A percentile compares a stretch with the other conserved stretches of the same genome.
These are phyloP conservation scores for Oenanthe sinensis DNA, from an alignment of 129 eudicot species.

Conservation along the genomic window DNA sequence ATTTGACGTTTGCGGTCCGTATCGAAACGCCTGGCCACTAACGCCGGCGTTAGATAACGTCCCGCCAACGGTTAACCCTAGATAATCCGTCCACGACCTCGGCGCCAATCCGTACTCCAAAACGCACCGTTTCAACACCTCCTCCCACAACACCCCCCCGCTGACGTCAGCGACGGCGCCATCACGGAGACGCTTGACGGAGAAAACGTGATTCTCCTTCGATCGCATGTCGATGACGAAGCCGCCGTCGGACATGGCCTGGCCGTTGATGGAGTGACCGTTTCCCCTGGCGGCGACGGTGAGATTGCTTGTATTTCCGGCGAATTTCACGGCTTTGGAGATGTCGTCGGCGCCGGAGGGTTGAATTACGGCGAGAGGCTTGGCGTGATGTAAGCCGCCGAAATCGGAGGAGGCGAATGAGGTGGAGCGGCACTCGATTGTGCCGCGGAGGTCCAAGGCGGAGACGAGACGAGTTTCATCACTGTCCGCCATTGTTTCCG, in stretches of 20 bases:
- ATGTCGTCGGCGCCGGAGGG: constrained; percentile 52
- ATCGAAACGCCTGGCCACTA: constrained; percentile 82
- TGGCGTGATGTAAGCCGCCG: constrained; percentile 49
- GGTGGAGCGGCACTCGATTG: constrained; percentile 27
- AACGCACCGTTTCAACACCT: constrained; percentile 61
- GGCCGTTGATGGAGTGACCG: constrained; percentile 96
- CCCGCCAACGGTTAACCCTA: constrained; percentile 86
- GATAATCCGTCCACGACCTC: constrained; percentile 88
- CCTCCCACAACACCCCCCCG: constrained; percentile 94
- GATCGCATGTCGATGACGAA: constrained; percentile 70
- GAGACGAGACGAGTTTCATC: neutral
- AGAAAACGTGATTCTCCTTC: neutral
- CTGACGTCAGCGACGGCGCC: constrained; percentile 47
- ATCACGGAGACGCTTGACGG: constrained; percentile 10
- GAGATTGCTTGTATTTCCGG: constrained; percentile 29
- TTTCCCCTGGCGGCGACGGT: constrained; percentile 93
- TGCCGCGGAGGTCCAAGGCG: constrained; percentile 30
- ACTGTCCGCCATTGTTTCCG: constrained; percentile 22
- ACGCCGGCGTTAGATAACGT: constrained; percentile 89
- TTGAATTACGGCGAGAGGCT: constrained; percentile 55
- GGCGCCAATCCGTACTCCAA: constrained; percentile 47
- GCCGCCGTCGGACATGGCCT: constrained; percentile 72
- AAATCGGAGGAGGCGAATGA: constrained; percentile 50
- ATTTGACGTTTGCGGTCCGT: constrained; percentile 76
- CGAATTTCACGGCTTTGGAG: constrained; percentile 30